Evolutionary conservation across 345 rosid genomes (phyloP), one percentile per base, ranked within the genome.

Genomic region (Arabidopsis suecica): DNA sequence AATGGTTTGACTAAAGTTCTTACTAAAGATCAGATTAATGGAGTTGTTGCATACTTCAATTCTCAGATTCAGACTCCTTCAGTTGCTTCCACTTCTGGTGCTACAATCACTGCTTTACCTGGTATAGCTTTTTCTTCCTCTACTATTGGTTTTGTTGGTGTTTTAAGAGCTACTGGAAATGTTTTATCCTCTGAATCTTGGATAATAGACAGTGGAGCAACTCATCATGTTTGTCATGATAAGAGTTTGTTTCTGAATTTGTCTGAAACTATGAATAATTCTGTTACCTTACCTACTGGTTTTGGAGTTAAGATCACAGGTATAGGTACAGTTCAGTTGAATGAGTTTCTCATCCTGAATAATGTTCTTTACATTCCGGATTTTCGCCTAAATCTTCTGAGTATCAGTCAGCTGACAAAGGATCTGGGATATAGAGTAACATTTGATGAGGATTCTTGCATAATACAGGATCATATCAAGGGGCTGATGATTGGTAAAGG

Each of bases 181-280:
- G 0, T 20, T 7, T 20, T 49, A 9, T 28, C 30, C 30, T 1
- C 12, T 0, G 3, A 5, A 2, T 1, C 5, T 1, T 49, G 12
- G 28, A 49, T 49, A 18, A 20, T 49, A 0, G 54, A 18, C 20
- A 20, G 28, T 49, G 54, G 54, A 3, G 12, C 28, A 7, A 18
- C 54, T 2, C 54, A 49, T 14, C 54, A 49, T 14, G 54, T 49
- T 18, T 49, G 2, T 6, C 54, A 49, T 49, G 12, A 8, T 49
- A 18, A 2, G 0, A 8, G 3, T 0, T 8, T 0, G 20, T 1
- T 49, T 20, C 0, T 3, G 0, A 16, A 4, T 1, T 8, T 49
- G 0, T 0, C 4, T 8, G 28, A 49, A 0, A 18, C 28, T 5
- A 0, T 49, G 1, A 9, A 49, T 6, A 49, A 3, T 8, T 8